Evolutionary conservation across 441 rosid genomes (phyloP).

Genomic region (Eutrema salsugineum): DNA sequence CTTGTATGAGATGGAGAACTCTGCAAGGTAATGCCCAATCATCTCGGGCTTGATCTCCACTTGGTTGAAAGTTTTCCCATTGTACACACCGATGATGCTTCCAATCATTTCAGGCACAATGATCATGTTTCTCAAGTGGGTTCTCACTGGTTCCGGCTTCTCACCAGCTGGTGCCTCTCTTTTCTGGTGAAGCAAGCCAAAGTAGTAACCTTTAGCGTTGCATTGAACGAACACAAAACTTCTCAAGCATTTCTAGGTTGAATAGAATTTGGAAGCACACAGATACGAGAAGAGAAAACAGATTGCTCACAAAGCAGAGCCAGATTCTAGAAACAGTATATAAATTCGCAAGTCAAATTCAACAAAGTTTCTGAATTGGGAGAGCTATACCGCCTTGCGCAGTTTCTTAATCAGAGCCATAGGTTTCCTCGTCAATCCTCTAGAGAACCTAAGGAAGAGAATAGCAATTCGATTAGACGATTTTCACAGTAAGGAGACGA

Average conservation of each 20-base stretch:
- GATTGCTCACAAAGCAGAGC: background rate
- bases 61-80: conserved; percentile 55
- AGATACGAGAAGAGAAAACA: background rate
- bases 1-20: conserved; percentile 53
- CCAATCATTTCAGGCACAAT: conserved; percentile 57
- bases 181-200: conserved; percentile 23
- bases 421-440: conserved; percentile 29
- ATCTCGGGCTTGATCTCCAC: conserved; percentile 58
- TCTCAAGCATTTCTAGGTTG: background rate
- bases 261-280: background rate
- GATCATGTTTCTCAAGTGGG: conserved; percentile 50
- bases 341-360: background rate
- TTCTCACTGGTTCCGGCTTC: conserved; percentile 51
- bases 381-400: conserved; percentile 15
- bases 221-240: background rate
- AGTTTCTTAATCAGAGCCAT: conserved; percentile 30
- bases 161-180: conserved; percentile 50
- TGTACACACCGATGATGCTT: conserved; percentile 50
- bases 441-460: conserved; percentile 18
- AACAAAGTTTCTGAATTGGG: conserved; percentile 17
- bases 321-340: background rate
- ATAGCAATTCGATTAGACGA: background rate
- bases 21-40: conserved; percentile 55
- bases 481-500: too few relatives aligned
- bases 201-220: background rate